phyloP scores from a whole-genome alignment of 164 flowering plant genomes.

The Chimonanthus praecox region DNA sequence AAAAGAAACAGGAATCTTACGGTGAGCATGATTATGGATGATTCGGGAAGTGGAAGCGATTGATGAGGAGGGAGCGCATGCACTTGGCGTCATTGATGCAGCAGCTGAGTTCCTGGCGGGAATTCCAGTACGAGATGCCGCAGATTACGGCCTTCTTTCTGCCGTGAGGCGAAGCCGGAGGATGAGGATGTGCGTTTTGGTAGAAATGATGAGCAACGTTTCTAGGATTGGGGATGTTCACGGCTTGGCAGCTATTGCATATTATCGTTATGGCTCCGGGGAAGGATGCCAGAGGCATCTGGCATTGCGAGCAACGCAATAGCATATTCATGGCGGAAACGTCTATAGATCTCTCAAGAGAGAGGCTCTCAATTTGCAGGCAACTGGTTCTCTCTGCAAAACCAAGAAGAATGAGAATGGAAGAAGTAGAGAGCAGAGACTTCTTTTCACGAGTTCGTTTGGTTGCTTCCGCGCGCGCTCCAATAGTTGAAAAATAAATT shows the following conservation, averaged over 20 bases:
- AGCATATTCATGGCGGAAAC: not conserved
- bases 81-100: constrained; percentile 65
- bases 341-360: no score
- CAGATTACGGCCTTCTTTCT: constrained; percentile 66
- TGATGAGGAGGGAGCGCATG: constrained; percentile 49
- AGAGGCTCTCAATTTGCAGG: no score
- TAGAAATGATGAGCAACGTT: constrained; percentile 8
- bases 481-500: no score
- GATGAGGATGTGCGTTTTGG: constrained; percentile 20
- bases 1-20: constrained; percentile 15
- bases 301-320: not conserved
- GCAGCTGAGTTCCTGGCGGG: constrained; percentile 60
- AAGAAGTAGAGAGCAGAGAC: no score
- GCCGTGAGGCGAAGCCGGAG: constrained; percentile 36
- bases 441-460: no score
- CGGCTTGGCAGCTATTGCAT: constrained; percentile 46
- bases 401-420: no score
- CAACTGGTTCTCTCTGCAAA: no score
- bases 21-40: constrained; percentile 54
- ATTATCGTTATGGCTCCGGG: constrained; percentile 44
- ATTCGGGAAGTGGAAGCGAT: constrained; percentile 40
- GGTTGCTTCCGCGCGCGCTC: no score
- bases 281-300: constrained; percentile 33
- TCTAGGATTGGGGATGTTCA: constrained; percentile 34
- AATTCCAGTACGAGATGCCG: constrained; percentile 54